phyloP scores from a whole-genome alignment of 495 filamentous ascomycete genomes.

The Penicillium salamii region DNA sequence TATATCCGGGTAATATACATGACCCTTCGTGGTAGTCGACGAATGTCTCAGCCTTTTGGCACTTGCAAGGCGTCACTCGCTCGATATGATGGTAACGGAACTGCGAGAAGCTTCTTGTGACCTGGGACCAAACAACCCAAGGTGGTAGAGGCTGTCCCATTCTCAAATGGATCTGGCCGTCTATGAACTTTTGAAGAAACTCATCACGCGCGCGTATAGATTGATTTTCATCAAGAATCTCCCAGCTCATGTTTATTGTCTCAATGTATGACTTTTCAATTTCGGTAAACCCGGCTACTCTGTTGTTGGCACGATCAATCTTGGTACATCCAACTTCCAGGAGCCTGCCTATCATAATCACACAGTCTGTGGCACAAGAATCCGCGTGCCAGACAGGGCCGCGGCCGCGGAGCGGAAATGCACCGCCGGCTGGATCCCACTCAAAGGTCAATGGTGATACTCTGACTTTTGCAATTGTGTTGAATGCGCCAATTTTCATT shows the following conservation, averaged over 20 bases:
- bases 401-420: constrained; percentile 27
- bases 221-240: constrained; percentile 12
- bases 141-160: constrained; percentile 8
- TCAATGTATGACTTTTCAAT: constrained; percentile 34
- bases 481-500: constrained; percentile 14
- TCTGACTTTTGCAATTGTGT: constrained; percentile 13
- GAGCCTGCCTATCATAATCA: constrained; percentile 34
- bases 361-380: constrained; percentile 30
- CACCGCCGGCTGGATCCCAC: constrained; percentile 16
- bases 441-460: constrained; percentile 9
- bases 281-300: constrained; percentile 11
- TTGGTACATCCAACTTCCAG: constrained; percentile 38
- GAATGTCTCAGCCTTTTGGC: not conserved
- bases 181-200: constrained; percentile 14
- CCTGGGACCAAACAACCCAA: constrained; percentile 20
- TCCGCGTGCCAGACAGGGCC: constrained; percentile 22
- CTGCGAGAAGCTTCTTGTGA: constrained; percentile 26
- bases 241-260: constrained; percentile 33
- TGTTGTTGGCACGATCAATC: constrained; percentile 25
- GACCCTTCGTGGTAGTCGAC: not conserved
- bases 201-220: constrained; percentile 19
- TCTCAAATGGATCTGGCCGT: not conserved
- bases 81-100: constrained; percentile 20
- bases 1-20: constrained; percentile 6
- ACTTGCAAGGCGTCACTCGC: constrained; percentile 4